Evolutionary conservation across 176 grass and related monocot species (phyloP).

Genomic region (Neostapfia colusana): DNA sequence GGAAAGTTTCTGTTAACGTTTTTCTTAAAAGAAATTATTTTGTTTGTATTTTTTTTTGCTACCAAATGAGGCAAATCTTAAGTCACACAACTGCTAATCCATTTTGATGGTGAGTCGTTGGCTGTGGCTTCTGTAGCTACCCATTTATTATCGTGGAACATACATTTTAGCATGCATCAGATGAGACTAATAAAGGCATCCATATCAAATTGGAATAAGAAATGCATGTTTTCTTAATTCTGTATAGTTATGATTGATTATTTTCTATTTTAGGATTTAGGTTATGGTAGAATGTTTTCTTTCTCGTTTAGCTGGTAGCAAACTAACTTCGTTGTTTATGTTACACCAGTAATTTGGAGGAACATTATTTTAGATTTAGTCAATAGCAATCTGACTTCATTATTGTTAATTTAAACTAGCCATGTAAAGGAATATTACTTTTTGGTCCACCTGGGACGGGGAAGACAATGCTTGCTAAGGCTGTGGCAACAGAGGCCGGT

Average conservation of each 20-base stretch:
- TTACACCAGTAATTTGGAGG: background rate
- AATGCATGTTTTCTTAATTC: background rate
- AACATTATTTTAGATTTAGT: background rate
- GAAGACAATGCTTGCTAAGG: constrained; percentile 99
- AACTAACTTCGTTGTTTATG: constrained; percentile 1
- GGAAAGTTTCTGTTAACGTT: background rate
- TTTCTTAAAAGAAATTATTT: background rate
- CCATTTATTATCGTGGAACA: background rate
- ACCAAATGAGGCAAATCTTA: constrained; percentile 10
- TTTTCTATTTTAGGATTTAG: background rate
- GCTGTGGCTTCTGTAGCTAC: background rate
- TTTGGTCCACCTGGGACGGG: constrained; percentile 97
- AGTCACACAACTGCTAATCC: constrained; percentile 2
- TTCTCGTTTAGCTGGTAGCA: constrained; percentile 8
- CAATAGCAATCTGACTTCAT: background rate
- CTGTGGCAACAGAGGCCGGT: constrained; percentile 96
- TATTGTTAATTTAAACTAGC: constrained; percentile 42
- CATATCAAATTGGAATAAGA: constrained; percentile 6
- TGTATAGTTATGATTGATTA: background rate
- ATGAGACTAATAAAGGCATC: background rate
- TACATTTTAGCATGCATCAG: background rate
- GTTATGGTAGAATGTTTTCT: constrained; percentile 4
- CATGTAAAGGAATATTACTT: constrained; percentile 96
- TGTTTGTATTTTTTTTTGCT: background rate
- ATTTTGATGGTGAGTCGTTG: background rate